Percentiles rank a stretch among this genome's conserved stretches.
These are phyloP conservation scores for Mycena venus DNA, from an alignment of 768 basidiomycete genomes.

Conservation along the genomic window DNA sequence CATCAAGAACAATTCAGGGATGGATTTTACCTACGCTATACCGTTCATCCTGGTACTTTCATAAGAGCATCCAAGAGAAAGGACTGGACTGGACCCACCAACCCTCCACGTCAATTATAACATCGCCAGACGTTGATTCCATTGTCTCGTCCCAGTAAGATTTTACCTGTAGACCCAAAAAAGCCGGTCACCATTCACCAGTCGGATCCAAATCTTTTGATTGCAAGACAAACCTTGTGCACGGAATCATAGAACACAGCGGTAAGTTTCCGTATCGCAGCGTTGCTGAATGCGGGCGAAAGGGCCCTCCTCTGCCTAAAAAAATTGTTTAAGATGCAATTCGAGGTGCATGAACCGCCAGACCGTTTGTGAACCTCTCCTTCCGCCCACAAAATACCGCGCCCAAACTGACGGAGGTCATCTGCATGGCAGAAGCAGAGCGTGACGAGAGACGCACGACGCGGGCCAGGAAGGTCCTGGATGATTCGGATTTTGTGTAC, in stretches of 20 bases:
- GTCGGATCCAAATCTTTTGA: too few relatives aligned
- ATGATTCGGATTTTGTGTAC: not conserved
- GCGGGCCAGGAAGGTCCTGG: too few relatives aligned
- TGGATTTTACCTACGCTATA: too few relatives aligned
- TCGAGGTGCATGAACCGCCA: not conserved
- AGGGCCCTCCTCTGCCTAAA: constrained; percentile 51
- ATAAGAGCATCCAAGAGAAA: too few relatives aligned
- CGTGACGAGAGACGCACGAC: too few relatives aligned
- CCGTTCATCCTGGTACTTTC: constrained; percentile 32
- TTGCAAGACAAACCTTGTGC: constrained; percentile 46
- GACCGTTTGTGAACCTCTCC: constrained; percentile 39
- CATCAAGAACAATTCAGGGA: too few relatives aligned
- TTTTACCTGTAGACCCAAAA: too few relatives aligned
- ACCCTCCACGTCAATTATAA: constrained; percentile 28
- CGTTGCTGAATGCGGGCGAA: constrained; percentile 56
- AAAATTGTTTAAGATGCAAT: not conserved
- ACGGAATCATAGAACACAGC: constrained; percentile 56
- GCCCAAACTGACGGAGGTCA: constrained; percentile 13
- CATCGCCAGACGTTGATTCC: constrained; percentile 11
- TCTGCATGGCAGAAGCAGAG: too few relatives aligned
- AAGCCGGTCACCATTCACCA: too few relatives aligned
- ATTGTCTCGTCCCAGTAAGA: constrained; percentile 27
- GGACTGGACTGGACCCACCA: constrained; percentile 32
- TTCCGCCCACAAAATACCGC: constrained; percentile 33
- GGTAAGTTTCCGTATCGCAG: constrained; percentile 51